These are phyloP conservation scores for Lactuca saligna DNA, from an alignment of 129 eudicot species.

Conservation along the genomic window DNA sequence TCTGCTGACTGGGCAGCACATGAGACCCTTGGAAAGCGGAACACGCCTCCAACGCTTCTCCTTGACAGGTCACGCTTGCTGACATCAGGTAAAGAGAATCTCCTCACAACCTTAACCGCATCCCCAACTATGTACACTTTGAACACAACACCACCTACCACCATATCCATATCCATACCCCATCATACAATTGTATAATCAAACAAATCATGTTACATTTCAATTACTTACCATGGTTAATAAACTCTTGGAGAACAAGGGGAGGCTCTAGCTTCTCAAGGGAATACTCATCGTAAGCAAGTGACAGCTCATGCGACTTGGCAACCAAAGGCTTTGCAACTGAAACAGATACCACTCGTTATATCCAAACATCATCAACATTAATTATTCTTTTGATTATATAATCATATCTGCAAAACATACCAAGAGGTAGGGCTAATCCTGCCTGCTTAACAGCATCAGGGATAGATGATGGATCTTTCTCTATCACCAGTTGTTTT, in stretches of 20 bases:
- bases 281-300: slow-evolving; percentile 84
- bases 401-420: not conserved
- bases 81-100: slow-evolving; percentile 90
- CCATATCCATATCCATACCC: not conserved
- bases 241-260: slow-evolving; percentile 93
- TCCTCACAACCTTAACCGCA: slow-evolving; percentile 85
- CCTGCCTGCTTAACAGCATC: slow-evolving; percentile 79
- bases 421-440: slow-evolving; percentile 80
- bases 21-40: slow-evolving; percentile 90
- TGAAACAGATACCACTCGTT: slow-evolving; percentile 12
- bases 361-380: too few relatives aligned
- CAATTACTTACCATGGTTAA: slow-evolving; percentile 72
- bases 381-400: too few relatives aligned
- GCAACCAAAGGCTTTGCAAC: slow-evolving; percentile 95
- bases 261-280: slow-evolving; percentile 92
- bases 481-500: slow-evolving; percentile 76
- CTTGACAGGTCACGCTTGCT: slow-evolving; percentile 69
- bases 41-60: slow-evolving; percentile 59
- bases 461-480: slow-evolving; percentile 79
- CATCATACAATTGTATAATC: too few relatives aligned
- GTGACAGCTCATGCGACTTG: slow-evolving; percentile 90
- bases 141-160: slow-evolving; percentile 84
- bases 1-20: slow-evolving; percentile 98
- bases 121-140: slow-evolving; percentile 95
- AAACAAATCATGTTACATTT: not conserved